Evolutionary conservation across 2,329 filamentous ascomycete species (phyloP), one percentile per base, ranked within the genome.

Genomic region (Alternaria arborescens): DNA sequence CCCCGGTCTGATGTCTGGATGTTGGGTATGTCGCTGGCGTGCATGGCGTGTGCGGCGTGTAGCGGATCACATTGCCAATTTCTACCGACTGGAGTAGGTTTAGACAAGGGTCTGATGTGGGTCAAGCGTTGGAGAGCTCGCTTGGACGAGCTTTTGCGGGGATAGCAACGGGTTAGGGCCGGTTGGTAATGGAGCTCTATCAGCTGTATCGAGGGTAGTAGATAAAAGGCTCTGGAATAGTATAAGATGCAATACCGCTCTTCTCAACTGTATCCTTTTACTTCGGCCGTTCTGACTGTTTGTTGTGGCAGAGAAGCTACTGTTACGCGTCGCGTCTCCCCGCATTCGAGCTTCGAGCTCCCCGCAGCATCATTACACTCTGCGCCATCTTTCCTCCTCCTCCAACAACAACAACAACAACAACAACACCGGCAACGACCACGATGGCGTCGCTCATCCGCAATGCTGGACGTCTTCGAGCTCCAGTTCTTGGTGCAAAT

Each of bases 391-490:
- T 51, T 50, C 26, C 43, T 11, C 24, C 22, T 5, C n/a, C 38
- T 14, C n/a, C n/a, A n/a, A n/a, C 0, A 24, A 24, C 4, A 24
- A 24, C 24, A 7, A 24, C 24, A 22, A 22, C 22, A 22, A 22
- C 34, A 41, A 14, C 24, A 30, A 14, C 18, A 18, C 8, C 48
- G 14, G 6, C 14, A 26, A 52, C 26, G 48, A 51, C 61, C 44
- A 60, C 64, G 32, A 79, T 79, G 77, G 71, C 76, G 11, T 73
- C 68, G 47, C 59, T 76, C 42, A 65, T 78, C 18, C 72, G 76
- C 44, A 75, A 67, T 3, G 70, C 69, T 34, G 57, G 68, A 36
- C 67, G 69, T 28, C 55, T 64, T 12, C 66, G 68, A 51, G 71
- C 70, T 18, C 52, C 60, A 16, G n/a, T 68, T 12, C 20, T 66